Percentiles rank a stretch among this genome's conserved stretches.
Conservation (phyloP, 2,329 filamentous ascomycete genomes). For the Hypoxylon sp. region DNA sequence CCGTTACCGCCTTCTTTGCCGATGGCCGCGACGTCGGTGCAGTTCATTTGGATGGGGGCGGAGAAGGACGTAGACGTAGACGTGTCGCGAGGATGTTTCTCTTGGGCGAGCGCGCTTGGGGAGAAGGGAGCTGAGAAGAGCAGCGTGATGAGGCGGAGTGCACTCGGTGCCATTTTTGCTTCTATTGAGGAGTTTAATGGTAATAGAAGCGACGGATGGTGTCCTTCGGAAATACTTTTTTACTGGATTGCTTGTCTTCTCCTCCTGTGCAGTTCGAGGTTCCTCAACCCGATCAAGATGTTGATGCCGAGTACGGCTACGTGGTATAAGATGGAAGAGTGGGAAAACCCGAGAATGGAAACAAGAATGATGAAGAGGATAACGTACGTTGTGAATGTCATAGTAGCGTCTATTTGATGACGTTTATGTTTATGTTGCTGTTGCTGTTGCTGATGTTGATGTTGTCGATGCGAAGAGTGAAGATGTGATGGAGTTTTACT, state of each 20-base stretch:
- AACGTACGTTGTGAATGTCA: not conserved
- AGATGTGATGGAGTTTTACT: conserved; percentile 3
- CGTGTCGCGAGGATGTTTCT: not conserved
- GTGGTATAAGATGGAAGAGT: not conserved
- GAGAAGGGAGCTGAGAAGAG: conserved; percentile 4
- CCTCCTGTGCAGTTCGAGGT: not conserved
- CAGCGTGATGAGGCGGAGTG: conserved; percentile 16
- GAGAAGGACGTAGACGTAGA: not conserved
- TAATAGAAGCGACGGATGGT: not conserved
- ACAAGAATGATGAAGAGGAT: not conserved
- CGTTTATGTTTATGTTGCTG: too few species aligned
- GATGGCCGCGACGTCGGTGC: not conserved
- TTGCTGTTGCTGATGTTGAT: not conserved
- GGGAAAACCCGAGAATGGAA: not conserved
- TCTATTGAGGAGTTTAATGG: not conserved
- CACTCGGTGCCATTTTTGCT: conserved; percentile 26
- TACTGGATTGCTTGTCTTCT: not conserved
- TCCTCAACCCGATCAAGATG: not conserved
- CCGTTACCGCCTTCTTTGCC: conserved; percentile 2
- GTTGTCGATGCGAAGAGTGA: not conserved
- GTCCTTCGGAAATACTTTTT: not conserved
- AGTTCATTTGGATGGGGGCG: not conserved
- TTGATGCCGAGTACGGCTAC: not conserved
- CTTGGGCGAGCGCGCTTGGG: not conserved
- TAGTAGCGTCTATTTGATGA: conserved; percentile 17